Evolutionary conservation across 129 eudicot species (phyloP), one percentile per base, ranked within the genome.

Genomic region (Glebionis coronaria): DNA sequence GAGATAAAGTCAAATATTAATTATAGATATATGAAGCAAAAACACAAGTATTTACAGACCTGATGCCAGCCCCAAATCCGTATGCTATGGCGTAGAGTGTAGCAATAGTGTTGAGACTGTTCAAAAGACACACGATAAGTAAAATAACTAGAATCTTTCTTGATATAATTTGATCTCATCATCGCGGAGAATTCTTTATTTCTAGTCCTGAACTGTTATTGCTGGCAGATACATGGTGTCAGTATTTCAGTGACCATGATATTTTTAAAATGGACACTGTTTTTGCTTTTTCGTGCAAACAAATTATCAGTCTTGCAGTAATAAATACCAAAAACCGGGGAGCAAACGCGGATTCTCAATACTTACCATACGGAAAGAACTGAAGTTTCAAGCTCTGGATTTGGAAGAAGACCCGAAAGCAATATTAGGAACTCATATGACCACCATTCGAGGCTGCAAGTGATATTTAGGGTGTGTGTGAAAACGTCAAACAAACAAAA

Each of bases 381-480:
- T 21, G 94, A 85, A 67, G 90, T 81, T 72, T 89, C 96, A 60
- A 89, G 90, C 69, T 86, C 81, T 1, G 94, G 94, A 77, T 86
- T 79, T 52, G 96, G 88, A 4, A 89, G 56, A 42, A 85, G 82
- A 56, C 96, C 94, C 2, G 96, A 85, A 9, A 86, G 73, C 77
- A 89, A 79, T 63, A 89, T 76, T 38, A 89, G 68, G 19, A 86
- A 82, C 87, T 89, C 96, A 77, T 70, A 89, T 4, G 96, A 85
- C 96, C 96, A 89, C 96, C 94, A 85, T 65, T 85, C 94, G 9
- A 89, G 87, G 56, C 96, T 89, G 72, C 78, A 79, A 62, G 44
- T 56, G 64, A 50, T 40, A 38, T 68, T 68, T 42, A 18, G 9
- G 55, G 52, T 14, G 16, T 54, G 63, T n/a, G 20, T 28, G 4